Evolutionary conservation across 2,329 filamentous ascomycete species (phyloP), one percentile per base, ranked within the genome.

Genomic region (Raffaelea albimanens): DNA sequence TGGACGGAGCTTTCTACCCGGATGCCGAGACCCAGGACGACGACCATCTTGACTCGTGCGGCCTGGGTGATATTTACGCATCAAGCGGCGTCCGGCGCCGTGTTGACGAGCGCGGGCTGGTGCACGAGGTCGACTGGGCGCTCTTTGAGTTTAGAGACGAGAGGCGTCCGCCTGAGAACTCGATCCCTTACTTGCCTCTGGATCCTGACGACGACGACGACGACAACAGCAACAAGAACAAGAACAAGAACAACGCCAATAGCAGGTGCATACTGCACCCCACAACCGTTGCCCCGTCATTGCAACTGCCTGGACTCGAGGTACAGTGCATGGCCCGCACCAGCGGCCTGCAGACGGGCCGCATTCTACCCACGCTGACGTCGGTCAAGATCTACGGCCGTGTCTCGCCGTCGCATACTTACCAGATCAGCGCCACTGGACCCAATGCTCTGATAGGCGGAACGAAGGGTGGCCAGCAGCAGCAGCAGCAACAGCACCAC

Each of bases 81-180:
- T 94, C 88, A 0, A 95, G 89, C 20, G 91, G 91, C 7, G 85
- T 97, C 50, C 81, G 88, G 4, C 80, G 91, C 25, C 83, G 85
- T 60, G 75, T 71, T 45, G 76, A 83, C 46, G 75, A 79, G 50
- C 73, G 84, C 51, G 82, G 83, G 4, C 69, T 94, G 21, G 72
- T 87, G 5, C 91, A 96, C 61, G 91, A 97, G 63, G 89, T 97
- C 40, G 91, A 97, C 63, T 97, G 91, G 91, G 89, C 90, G 0
- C 70, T 97, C 2, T 89, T 97, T 56, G 80, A 86, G 55, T 87
- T 97, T 53, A 71, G 83, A 11, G 72, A 82, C 7, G 75, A 82
- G 11, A 80, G 91, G 1, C 68, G 82, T 14, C 86, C 91, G 3
- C 70, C 76, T 0, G 75, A 79, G 50, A 96, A 96, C 56, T 65